These are phyloP conservation scores for Russula dissimulans DNA, from an alignment of 768 basidiomycete genomes.

Conservation along the genomic window DNA sequence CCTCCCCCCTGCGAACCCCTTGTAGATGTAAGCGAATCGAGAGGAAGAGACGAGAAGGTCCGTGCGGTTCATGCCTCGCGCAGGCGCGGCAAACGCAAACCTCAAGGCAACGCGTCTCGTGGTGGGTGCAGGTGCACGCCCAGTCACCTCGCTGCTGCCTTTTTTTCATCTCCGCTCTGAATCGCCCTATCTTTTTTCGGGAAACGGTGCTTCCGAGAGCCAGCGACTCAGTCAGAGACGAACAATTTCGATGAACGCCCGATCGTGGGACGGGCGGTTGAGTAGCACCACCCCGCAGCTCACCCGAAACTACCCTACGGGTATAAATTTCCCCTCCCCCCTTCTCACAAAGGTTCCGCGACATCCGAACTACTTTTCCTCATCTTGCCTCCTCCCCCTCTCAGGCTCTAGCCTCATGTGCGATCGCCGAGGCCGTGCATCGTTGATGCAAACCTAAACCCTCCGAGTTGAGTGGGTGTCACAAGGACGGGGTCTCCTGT, in stretches of 20 bases:
- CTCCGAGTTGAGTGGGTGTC: neutral
- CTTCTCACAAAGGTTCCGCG: neutral
- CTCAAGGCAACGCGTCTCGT: slow-evolving; percentile 10
- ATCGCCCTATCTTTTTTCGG: neutral
- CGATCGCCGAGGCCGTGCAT: neutral
- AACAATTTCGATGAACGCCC: neutral
- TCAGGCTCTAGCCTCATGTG: neutral
- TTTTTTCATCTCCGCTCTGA: slow-evolving; percentile 12
- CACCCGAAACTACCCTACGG: neutral
- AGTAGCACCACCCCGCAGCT: neutral
- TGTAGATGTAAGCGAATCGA: neutral
- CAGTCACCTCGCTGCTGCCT: slow-evolving; percentile 2
- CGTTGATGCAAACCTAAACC: neutral
- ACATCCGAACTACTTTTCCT: slow-evolving; percentile 1
- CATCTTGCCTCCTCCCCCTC: neutral
- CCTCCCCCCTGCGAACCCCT: neutral
- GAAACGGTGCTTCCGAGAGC: slow-evolving; percentile 4
- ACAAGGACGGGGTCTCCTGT: neutral
- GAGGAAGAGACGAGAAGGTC: neutral
- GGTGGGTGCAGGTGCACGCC: neutral
- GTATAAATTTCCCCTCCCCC: neutral
- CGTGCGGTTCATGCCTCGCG: neutral
- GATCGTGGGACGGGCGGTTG: too few species aligned
- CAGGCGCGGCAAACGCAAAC: slow-evolving; percentile 7
- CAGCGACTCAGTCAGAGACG: neutral